These are phyloP conservation scores for Heritiera littoralis DNA, from an alignment of 345 rosid genomes.

Conservation along the genomic window DNA sequence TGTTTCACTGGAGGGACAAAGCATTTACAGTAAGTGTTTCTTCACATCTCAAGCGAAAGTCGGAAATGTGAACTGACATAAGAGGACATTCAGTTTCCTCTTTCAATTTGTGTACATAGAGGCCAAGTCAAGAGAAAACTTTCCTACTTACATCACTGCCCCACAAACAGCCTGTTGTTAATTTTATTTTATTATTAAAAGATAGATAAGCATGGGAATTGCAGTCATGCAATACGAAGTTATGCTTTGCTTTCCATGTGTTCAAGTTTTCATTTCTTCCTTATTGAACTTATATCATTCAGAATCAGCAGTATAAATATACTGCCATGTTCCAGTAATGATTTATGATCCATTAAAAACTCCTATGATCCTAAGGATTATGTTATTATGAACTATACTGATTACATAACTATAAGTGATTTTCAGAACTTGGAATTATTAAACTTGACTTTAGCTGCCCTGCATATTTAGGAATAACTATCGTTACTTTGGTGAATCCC, in stretches of 20 bases:
- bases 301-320: neutral
- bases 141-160: neutral
- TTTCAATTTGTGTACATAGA: neutral
- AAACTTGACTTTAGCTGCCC: neutral
- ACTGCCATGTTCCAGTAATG: neutral
- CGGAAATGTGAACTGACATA: neutral
- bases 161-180: neutral
- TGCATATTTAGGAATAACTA: neutral
- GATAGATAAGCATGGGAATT: conserved; percentile 6
- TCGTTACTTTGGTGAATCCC: neutral
- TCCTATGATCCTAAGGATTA: neutral
- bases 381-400: neutral
- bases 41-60: neutral
- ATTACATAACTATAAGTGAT: neutral
- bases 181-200: neutral
- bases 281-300: neutral
- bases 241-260: neutral
- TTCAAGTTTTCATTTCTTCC: neutral
- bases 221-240: neutral
- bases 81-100: no score
- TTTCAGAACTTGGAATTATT: neutral
- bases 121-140: neutral
- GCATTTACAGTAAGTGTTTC: conserved; percentile 33
- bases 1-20: conserved; percentile 47
- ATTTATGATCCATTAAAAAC: no score